Conservation (phyloP, 2,329 filamentous ascomycete species). For the Fonsecaea nubica region DNA sequence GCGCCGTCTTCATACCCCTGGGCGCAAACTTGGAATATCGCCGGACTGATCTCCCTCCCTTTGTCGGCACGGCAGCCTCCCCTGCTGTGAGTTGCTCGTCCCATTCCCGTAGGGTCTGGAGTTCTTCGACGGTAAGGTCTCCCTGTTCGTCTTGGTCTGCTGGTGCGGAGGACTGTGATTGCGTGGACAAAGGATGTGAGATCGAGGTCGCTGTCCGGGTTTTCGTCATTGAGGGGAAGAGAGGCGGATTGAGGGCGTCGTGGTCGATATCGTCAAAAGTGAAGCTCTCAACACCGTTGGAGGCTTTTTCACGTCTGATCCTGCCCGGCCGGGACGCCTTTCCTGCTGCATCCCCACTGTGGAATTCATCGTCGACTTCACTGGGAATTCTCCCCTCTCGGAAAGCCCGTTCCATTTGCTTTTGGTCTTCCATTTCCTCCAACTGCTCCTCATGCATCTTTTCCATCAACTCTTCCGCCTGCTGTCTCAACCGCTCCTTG, state of each 20-base stretch:
- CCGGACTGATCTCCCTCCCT: conserved; percentile 2
- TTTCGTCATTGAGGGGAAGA: conserved; percentile 2
- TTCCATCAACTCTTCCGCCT: conserved; percentile 30
- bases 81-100: not conserved
- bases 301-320: conserved; percentile 53
- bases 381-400: conserved; percentile 13
- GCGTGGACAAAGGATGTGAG: not conserved
- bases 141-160: conserved; percentile 2
- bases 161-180: not conserved
- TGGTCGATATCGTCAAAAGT: conserved; percentile 29
- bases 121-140: conserved; percentile 40
- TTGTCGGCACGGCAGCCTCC: not conserved
- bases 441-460: conserved; percentile 30
- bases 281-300: conserved; percentile 27
- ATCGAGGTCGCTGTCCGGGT: not conserved
- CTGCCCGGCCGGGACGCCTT: conserved; percentile 60
- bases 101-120: conserved; percentile 17
- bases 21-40: conserved; percentile 22
- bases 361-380: conserved; percentile 46
- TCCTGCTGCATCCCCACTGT: conserved; percentile 43
- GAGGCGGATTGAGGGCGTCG: conserved; percentile 24
- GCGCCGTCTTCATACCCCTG: conserved; percentile 6
- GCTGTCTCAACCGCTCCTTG: conserved; percentile 25
- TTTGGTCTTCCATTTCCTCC: conserved; percentile 23
- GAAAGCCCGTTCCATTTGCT: conserved; percentile 24